Evolutionary conservation across 73 alveolate genomes (phyloP), one percentile per base, ranked within the genome.

Genomic region (Uronychia setigera): DNA sequence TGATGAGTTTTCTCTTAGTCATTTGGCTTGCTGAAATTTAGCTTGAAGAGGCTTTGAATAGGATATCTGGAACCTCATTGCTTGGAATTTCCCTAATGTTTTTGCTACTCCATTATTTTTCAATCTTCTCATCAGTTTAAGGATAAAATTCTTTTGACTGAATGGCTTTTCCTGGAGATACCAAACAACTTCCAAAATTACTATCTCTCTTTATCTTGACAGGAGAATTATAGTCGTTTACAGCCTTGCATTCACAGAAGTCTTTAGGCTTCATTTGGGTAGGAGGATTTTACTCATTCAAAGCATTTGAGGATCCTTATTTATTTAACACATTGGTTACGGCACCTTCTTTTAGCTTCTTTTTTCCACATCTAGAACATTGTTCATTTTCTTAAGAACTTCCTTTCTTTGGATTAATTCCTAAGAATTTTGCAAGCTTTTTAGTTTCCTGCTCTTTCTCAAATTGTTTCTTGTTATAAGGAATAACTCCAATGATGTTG

Each of bases 401-500:
- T 5, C 5, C 67, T 19, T 46, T 46, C 1, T 59, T 86, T 1
- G 88, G 81, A 31, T 85, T 59, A 0, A 88, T 29, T 26, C 95
- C 95, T 0, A 84, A 59, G 25, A 89, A 79, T 34, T 91, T 59
- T 14, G 78, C 76, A 31, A 74, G 60, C 5, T 33, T 30, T 32
- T 19, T n/a, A 1, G 13, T 5, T 35, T 78, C 92, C 60, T 74
- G 58, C 29, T 90, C 88, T 31, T 80, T 90, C 29, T 26, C n/a
- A 1, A 58, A 34, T 67, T 78, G 35, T 29, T 59, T 86, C 29
- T 78, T 78, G 58, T 86, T 87, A 79, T 77, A 92, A 25, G 97
- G 95, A 5, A 59, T 31, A 32, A 88, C 74, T 0, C 94, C 94
- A 26, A 87, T 74, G 25, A 89, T 59, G 78, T 89, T 89, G 30